Conservation (phyloP, 1,284 basidiomycete species). For the Hemileia vastatrix region DNA sequence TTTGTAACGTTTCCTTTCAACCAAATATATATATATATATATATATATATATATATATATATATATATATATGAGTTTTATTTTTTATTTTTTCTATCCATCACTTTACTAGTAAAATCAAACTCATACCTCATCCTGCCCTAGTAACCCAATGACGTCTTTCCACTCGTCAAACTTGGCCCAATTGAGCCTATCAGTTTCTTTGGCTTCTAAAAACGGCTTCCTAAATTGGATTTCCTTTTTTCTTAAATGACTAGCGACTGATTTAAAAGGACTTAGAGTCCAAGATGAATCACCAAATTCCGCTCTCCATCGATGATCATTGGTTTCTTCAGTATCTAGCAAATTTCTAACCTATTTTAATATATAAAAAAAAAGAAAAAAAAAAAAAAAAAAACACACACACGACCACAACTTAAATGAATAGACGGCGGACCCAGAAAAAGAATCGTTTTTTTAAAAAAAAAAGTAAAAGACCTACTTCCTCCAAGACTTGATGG, state of each 20-base stretch:
- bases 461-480: constrained; percentile 37
- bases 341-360: constrained; percentile 52
- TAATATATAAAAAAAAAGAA: no score
- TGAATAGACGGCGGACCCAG: neutral
- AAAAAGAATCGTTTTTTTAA: neutral
- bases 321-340: constrained; percentile 78
- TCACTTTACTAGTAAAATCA: neutral
- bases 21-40: neutral
- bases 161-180: constrained; percentile 82
- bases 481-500: constrained; percentile 62
- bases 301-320: constrained; percentile 54
- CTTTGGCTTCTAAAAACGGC: constrained; percentile 62
- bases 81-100: neutral
- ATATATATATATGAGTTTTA: neutral
- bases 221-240: constrained; percentile 62
- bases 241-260: constrained; percentile 62
- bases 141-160: constrained; percentile 57
- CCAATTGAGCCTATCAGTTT: constrained; percentile 64
- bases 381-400: neutral
- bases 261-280: constrained; percentile 62
- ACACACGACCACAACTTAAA: neutral
- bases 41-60: neutral
- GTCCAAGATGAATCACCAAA: constrained; percentile 50
- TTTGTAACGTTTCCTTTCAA: constrained; percentile 9
- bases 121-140: constrained; percentile 23